A percentile compares a stretch with the other conserved stretches of the same genome.
Evolutionary conservation across 2,329 filamentous ascomycete genomes (phyloP).

Genomic region (Aspergillus pseudoglaucus): DNA sequence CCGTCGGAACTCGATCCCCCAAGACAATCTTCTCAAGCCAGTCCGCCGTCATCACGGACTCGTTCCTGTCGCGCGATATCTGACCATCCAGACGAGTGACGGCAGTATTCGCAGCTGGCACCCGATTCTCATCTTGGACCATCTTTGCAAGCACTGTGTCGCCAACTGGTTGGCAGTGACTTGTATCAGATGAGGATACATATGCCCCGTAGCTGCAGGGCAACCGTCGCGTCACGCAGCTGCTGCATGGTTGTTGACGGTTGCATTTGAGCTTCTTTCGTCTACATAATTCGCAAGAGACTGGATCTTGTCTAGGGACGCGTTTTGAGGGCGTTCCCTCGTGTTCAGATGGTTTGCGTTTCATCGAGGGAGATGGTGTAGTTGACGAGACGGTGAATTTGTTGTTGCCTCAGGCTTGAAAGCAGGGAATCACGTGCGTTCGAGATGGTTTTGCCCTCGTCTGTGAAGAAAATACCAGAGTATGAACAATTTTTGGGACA

Average conservation of each 20-base stretch:
- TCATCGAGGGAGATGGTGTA: constrained; percentile 10
- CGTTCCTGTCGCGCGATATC: constrained; percentile 7
- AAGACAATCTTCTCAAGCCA: constrained; percentile 24
- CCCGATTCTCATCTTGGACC: background rate
- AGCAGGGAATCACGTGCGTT: constrained; percentile 1
- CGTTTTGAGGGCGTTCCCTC: constrained; percentile 10
- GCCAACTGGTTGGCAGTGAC: background rate
- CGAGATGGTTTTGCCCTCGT: too few relatives aligned
- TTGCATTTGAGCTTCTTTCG: constrained; percentile 49
- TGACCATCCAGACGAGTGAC: background rate
- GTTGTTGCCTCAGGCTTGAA: background rate
- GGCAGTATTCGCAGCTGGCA: background rate
- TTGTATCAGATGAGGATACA: too few relatives aligned
- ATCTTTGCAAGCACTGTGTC: background rate
- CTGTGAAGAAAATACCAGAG: background rate
- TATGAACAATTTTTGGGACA: background rate
- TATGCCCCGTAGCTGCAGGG: constrained; percentile 18
- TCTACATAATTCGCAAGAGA: constrained; percentile 36
- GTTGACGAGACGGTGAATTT: background rate
- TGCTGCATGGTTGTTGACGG: constrained; percentile 45
- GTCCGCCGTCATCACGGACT: constrained; percentile 19
- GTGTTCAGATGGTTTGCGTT: constrained; percentile 11
- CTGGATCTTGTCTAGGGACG: constrained; percentile 28
- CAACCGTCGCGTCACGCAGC: constrained; percentile 33
- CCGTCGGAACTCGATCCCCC: constrained; percentile 21